Conservation (phyloP, 805 yeast genomes). For the Candida sakaeoensis region DNA sequence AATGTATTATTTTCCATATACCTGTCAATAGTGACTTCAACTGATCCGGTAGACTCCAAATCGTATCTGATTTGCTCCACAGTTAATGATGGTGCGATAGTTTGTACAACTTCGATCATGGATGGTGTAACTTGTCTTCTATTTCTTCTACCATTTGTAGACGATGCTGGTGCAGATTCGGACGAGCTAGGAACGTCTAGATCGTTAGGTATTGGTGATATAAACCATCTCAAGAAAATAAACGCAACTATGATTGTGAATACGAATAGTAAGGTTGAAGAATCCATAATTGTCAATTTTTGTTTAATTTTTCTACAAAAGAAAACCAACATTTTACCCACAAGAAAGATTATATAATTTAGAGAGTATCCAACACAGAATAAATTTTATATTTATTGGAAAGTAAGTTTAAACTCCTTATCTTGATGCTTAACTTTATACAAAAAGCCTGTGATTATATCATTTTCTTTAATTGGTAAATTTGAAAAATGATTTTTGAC, state of each 20-base stretch:
- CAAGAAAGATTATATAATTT: too few relatives aligned
- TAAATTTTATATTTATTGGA: slow-evolving; percentile 18
- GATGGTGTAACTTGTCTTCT: slow-evolving; percentile 53
- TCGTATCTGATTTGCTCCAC: slow-evolving; percentile 70
- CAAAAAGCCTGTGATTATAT: slow-evolving; percentile 81
- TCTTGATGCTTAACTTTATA: slow-evolving; percentile 77
- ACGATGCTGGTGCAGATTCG: slow-evolving; percentile 1
- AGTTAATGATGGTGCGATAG: slow-evolving; percentile 72
- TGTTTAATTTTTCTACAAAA: background rate
- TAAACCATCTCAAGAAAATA: slow-evolving; percentile 61
- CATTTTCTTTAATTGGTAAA: slow-evolving; percentile 68
- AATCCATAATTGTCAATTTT: slow-evolving; percentile 38
- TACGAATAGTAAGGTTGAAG: slow-evolving; percentile 50
- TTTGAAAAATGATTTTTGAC: slow-evolving; percentile 67
- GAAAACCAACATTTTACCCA: too few relatives aligned
- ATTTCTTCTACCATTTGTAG: slow-evolving; percentile 8
- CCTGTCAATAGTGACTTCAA: slow-evolving; percentile 74
- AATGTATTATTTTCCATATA: slow-evolving; percentile 58
- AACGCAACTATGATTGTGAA: slow-evolving; percentile 50
- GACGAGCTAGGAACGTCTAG: slow-evolving; percentile 3
- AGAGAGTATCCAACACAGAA: too few relatives aligned
- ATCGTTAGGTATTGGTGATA: slow-evolving; percentile 47
- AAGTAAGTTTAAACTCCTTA: slow-evolving; percentile 37
- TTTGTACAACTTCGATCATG: slow-evolving; percentile 84
- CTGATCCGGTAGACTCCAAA: slow-evolving; percentile 72